Percentiles rank a stretch among this genome's conserved stretches.
These are phyloP conservation scores for Oryza meyeriana DNA, from an alignment of 176 grass and related monocot genomes.

Conservation along the genomic window DNA sequence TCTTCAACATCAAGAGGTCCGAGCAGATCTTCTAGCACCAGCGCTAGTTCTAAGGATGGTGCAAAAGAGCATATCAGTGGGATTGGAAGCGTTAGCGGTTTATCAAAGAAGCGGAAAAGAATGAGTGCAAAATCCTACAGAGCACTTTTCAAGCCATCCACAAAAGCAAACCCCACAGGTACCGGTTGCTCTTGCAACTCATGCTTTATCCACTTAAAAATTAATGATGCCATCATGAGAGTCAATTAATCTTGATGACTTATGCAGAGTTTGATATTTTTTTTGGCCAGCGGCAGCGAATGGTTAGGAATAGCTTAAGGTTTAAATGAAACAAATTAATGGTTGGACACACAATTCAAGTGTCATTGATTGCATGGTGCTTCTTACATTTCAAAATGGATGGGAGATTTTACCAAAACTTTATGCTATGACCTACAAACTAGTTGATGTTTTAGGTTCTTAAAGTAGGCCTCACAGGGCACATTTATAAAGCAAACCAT, in stretches of 20 bases:
- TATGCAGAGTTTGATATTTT: neutral
- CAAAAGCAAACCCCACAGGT: slow-evolving; percentile 8
- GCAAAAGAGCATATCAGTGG: neutral
- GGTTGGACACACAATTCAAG: neutral
- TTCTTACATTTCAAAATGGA: neutral
- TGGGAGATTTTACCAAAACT: neutral
- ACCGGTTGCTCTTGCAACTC: neutral
- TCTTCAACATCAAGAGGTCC: neutral
- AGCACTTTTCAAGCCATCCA: neutral
- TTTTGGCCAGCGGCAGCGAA: neutral
- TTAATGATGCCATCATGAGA: neutral
- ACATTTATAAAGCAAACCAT: neutral
- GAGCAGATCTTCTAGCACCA: neutral
- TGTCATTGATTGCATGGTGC: neutral
- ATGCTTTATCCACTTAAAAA: neutral
- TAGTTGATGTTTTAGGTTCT: neutral
- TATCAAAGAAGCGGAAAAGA: slow-evolving; percentile 26
- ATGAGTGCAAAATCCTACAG: neutral
- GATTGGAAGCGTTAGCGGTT: neutral
- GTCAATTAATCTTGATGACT: neutral
- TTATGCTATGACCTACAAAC: neutral
- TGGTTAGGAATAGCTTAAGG: slow-evolving; percentile 13
- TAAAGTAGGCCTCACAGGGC: neutral
- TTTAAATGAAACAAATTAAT: slow-evolving; percentile 2
- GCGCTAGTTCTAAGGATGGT: neutral